phyloP scores from a whole-genome alignment of 306 rosid genomes.

The Pachyrhizus erosus region DNA sequence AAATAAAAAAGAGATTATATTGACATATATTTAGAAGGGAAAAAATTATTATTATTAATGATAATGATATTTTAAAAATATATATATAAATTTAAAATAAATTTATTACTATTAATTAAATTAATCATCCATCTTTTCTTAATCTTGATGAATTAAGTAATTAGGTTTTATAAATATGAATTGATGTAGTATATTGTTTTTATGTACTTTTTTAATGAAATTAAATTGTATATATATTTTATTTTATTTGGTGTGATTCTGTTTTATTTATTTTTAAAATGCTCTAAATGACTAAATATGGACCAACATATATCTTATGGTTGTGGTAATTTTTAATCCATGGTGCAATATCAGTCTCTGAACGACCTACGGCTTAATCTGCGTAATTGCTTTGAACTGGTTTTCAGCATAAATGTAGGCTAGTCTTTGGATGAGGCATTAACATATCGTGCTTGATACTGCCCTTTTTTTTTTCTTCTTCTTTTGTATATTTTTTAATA shows the following conservation, averaged over 20 bases:
- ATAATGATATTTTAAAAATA: no score
- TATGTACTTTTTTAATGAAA: not conserved
- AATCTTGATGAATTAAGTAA: no score
- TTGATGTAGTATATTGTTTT: no score
- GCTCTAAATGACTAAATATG: not conserved
- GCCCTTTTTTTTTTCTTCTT: not conserved
- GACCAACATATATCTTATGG: not conserved
- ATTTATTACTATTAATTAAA: no score
- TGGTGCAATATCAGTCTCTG: not conserved
- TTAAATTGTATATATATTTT: not conserved
- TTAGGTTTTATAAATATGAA: no score
- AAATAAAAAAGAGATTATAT: no score
- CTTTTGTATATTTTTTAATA: not conserved
- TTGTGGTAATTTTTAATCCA: not conserved
- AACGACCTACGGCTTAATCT: not conserved
- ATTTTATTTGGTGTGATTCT: not conserved
- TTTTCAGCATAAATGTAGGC: not conserved
- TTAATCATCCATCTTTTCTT: no score
- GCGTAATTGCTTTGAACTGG: not conserved
- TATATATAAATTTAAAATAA: no score
- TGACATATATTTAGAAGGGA: no score
- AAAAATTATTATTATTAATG: no score
- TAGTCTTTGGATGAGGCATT: not conserved
- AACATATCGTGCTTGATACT: not conserved
- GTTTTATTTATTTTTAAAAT: not conserved